phyloP scores from a whole-genome alignment of 768 basidiomycete genomes.

The Panellus pusillus region DNA sequence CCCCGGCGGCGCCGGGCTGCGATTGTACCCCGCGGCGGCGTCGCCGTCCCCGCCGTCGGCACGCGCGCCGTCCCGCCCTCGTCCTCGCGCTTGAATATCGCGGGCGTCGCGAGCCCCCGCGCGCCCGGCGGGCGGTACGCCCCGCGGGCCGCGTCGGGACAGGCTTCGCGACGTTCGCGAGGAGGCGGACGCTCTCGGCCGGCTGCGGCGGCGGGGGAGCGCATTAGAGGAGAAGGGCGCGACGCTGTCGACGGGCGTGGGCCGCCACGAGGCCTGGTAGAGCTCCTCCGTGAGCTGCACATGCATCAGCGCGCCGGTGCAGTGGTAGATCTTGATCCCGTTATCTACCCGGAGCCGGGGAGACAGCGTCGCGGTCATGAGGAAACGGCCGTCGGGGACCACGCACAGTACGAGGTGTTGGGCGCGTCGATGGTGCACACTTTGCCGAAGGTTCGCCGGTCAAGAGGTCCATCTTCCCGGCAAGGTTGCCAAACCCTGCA shows the following conservation, averaged over 20 bases:
- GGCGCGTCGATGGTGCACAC: slow-evolving; percentile 82
- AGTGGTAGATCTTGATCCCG: slow-evolving; percentile 95
- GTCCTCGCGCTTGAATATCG: slow-evolving; percentile 89
- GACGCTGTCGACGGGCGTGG: slow-evolving; percentile 62
- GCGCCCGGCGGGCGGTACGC: slow-evolving; percentile 95
- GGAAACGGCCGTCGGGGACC: slow-evolving; percentile 91
- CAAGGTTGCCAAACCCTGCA: slow-evolving; percentile 96
- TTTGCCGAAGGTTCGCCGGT: slow-evolving; percentile 82
- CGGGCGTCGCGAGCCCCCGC: slow-evolving; percentile 83
- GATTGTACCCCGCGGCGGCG: slow-evolving; percentile 61
- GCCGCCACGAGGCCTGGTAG: slow-evolving; percentile 87
- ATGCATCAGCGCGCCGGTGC: slow-evolving; percentile 84
- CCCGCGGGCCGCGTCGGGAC: slow-evolving; percentile 63
- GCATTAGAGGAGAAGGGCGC: slow-evolving; percentile 60
- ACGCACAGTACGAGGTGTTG: slow-evolving; percentile 92
- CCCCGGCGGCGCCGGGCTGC: slow-evolving; percentile 58
- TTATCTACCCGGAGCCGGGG: slow-evolving; percentile 96
- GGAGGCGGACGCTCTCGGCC: slow-evolving; percentile 51
- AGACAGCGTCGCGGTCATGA: slow-evolving; percentile 94
- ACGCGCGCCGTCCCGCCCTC: slow-evolving; percentile 68
- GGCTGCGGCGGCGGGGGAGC: slow-evolving; percentile 73
- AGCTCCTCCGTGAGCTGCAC: slow-evolving; percentile 82
- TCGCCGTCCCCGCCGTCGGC: slow-evolving; percentile 54
- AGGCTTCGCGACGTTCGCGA: slow-evolving; percentile 53
- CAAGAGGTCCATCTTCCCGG: slow-evolving; percentile 91